Evolutionary conservation across 1,284 basidiomycete species (phyloP).

Genomic region (Exobasidium rhododendri): DNA sequence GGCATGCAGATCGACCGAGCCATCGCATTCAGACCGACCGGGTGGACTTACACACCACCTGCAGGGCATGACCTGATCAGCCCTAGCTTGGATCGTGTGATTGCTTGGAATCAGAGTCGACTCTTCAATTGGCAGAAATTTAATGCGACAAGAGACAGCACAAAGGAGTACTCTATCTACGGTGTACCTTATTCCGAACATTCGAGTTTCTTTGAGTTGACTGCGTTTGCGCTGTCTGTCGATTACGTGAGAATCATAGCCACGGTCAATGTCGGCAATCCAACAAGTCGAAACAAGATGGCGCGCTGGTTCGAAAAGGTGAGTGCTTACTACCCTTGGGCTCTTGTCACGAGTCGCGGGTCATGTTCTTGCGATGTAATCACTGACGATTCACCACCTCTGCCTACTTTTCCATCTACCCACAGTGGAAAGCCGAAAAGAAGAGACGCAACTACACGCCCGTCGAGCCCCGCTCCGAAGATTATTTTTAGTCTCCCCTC

Average conservation of each 20-base stretch:
- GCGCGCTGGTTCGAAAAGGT: constrained; percentile 42
- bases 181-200: constrained; percentile 94
- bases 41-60: constrained; percentile 80
- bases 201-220: constrained; percentile 67
- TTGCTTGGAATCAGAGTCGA: constrained; percentile 66
- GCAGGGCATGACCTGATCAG: constrained; percentile 62
- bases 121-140: constrained; percentile 69
- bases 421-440: constrained; percentile 38
- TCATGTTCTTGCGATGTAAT: too few relatives aligned
- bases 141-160: constrained; percentile 66
- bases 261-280: constrained; percentile 87
- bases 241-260: constrained; percentile 83
- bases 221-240: constrained; percentile 73
- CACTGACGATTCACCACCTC: background rate
- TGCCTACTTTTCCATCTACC: background rate
- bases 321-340: too few relatives aligned
- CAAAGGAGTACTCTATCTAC: constrained; percentile 67
- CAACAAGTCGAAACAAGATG: constrained; percentile 58
- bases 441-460: constrained; percentile 12
- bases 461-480: background rate
- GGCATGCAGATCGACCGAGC: constrained; percentile 71
- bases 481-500: too few relatives aligned
- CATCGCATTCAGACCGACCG: constrained; percentile 84
- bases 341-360: too few relatives aligned
- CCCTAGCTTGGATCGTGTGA: constrained; percentile 42